Percentiles rank a stretch among this genome's conserved stretches.
Conservation (phyloP, 805 yeast species). For the Myxozyma vanderwaltii region DNA sequence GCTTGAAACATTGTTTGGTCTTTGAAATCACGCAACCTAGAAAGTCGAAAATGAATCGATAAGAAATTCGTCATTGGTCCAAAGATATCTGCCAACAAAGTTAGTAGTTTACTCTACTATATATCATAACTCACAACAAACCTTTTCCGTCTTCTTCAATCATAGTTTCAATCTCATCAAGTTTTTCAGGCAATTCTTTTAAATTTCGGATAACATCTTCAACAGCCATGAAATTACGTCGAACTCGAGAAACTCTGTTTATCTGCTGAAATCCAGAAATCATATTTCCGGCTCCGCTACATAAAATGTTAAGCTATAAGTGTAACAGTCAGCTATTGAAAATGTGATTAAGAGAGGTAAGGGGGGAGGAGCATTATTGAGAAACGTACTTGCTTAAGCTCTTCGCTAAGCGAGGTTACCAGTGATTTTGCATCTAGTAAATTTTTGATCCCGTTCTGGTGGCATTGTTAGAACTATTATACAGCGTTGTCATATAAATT, state of each 20-base stretch:
- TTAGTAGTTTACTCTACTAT: not conserved
- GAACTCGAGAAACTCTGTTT: constrained; percentile 55
- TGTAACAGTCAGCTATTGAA: not conserved
- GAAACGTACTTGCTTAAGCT: constrained; percentile 9
- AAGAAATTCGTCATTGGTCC: constrained; percentile 56
- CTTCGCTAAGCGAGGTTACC: constrained; percentile 2
- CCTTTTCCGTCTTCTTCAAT: constrained; percentile 50
- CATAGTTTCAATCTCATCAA: constrained; percentile 54
- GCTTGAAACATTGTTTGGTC: constrained; percentile 71
- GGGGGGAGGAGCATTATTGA: not conserved
- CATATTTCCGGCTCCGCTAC: constrained; percentile 37
- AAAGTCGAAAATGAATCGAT: constrained; percentile 68
- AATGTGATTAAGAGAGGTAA: no score
- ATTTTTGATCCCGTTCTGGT: constrained; percentile 18
- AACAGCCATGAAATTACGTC: constrained; percentile 72
- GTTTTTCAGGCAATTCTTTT: constrained; percentile 53
- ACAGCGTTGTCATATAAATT: not conserved
- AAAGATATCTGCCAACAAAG: constrained; percentile 15
- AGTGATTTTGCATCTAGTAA: constrained; percentile 12
- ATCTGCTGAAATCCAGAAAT: constrained; percentile 71
- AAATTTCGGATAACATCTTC: constrained; percentile 66
- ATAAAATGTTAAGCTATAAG: constrained; percentile 21
- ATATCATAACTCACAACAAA: not conserved
- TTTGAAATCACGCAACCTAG: constrained; percentile 71
- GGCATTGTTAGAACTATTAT: not conserved